A percentile compares a stretch with the other conserved stretches of the same genome.
Conservation (phyloP, 257 asterid species). For the Striga asiatica region DNA sequence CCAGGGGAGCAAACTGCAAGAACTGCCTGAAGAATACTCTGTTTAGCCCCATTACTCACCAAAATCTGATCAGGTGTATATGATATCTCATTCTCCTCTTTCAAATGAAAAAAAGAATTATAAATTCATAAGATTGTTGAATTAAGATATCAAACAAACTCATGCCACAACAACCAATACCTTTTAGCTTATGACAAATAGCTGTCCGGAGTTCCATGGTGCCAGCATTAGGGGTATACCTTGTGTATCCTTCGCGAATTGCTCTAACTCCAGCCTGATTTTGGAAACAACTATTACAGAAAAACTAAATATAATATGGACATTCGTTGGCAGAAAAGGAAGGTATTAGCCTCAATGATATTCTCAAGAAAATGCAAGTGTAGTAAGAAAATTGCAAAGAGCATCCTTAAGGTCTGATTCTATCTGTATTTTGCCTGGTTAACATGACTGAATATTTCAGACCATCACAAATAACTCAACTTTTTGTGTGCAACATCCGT, state of each 20-base stretch:
- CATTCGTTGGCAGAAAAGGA: no score
- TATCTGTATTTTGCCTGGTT: no score
- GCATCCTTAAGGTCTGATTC: no score
- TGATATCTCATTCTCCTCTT: slow-evolving; percentile 84
- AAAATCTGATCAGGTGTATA: slow-evolving; percentile 78
- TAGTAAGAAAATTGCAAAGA: no score
- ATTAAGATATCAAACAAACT: background rate
- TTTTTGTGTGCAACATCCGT: no score
- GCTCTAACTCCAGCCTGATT: slow-evolving; percentile 85
- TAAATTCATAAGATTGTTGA: background rate
- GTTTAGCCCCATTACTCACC: slow-evolving; percentile 97
- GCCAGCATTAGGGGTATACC: slow-evolving; percentile 93
- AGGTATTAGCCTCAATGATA: no score
- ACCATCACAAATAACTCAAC: no score
- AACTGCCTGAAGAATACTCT: slow-evolving; percentile 81
- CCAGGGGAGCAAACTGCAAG: slow-evolving; percentile 97
- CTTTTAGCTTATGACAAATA: slow-evolving; percentile 81
- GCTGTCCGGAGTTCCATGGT: slow-evolving; percentile 77
- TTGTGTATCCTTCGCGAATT: slow-evolving; percentile 78
- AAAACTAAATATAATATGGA: no score
- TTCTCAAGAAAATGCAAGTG: no score
- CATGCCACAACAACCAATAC: slow-evolving; percentile 19
- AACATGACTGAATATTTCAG: no score
- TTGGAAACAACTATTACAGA: background rate
- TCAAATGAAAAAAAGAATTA: slow-evolving; percentile 6